Conservation (phyloP, 768 basidiomycete species). For the Tricholomella constricta region DNA sequence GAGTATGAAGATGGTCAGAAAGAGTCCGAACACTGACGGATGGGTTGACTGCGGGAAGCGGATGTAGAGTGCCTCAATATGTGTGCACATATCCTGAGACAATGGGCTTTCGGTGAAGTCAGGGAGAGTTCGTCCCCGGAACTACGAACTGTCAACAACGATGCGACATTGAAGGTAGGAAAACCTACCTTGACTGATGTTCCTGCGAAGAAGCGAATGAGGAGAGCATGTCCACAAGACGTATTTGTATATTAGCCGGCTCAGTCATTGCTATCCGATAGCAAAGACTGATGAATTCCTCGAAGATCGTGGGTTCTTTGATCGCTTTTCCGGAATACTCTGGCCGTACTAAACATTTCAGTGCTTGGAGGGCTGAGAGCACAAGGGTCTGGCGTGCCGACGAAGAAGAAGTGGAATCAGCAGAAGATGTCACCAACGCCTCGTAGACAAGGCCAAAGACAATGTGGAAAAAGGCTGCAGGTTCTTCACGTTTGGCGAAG, state of each 20-base stretch:
- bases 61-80: constrained; percentile 74
- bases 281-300: constrained; percentile 85
- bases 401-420: constrained; percentile 51
- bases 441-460: constrained; percentile 96
- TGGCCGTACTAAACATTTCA: constrained; percentile 78
- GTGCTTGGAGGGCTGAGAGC: constrained; percentile 68
- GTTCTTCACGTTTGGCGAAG: constrained; percentile 50
- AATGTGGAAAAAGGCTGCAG: constrained; percentile 82
- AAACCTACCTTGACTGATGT: constrained; percentile 21
- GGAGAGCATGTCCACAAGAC: constrained; percentile 70
- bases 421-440: constrained; percentile 67
- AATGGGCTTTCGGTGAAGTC: constrained; percentile 61
- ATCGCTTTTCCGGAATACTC: constrained; percentile 83
- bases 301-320: constrained; percentile 80
- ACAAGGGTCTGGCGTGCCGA: constrained; percentile 48
- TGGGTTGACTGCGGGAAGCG: constrained; percentile 48
- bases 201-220: constrained; percentile 52
- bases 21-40: constrained; percentile 41
- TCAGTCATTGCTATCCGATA: constrained; percentile 92
- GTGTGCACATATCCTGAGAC: constrained; percentile 81
- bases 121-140: constrained; percentile 40
- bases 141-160: constrained; percentile 11
- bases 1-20: background rate
- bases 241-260: constrained; percentile 65
- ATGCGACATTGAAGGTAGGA: background rate